Conservation (phyloP, 2,329 filamentous ascomycete genomes). For the Botrytis squamosa region DNA sequence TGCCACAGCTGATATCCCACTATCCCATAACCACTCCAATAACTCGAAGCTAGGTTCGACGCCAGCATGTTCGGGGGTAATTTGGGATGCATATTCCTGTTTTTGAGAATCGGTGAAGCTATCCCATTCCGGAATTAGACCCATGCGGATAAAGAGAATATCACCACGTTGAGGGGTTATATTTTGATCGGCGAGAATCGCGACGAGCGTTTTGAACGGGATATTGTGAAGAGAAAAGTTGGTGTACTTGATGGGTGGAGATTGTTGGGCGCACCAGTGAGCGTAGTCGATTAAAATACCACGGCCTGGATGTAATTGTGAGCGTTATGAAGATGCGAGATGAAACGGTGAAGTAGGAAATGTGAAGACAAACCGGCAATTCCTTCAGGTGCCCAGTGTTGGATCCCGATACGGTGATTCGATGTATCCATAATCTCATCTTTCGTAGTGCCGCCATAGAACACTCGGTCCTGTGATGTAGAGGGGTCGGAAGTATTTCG, state of each 20-base stretch:
- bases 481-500: conserved; percentile 32
- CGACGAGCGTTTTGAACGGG: conserved; percentile 36
- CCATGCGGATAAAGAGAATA: conserved; percentile 43
- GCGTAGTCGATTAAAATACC: conserved; percentile 53
- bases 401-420: conserved; percentile 48
- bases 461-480: conserved; percentile 42
- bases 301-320: conserved; percentile 40
- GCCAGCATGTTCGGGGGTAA: conserved; percentile 7
- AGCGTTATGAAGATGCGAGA: background rate
- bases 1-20: conserved; percentile 3
- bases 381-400: conserved; percentile 49
- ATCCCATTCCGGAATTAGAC: conserved; percentile 40
- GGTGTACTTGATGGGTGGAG: conserved; percentile 50
- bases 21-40: conserved; percentile 17
- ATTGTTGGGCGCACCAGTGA: conserved; percentile 55
- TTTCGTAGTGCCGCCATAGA: conserved; percentile 49
- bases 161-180: conserved; percentile 41
- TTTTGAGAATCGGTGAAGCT: conserved; percentile 25
- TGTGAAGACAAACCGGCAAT: conserved; percentile 41
- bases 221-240: conserved; percentile 47
- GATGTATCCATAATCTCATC: conserved; percentile 47
- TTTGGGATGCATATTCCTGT: conserved; percentile 1
- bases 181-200: conserved; percentile 40
- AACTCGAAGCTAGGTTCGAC: conserved; percentile 12
- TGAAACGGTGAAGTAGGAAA: background rate